Evolutionary conservation across 2,329 filamentous ascomycete genomes (phyloP), one percentile per base, ranked within the genome.

Genomic region (Neofusicoccum cordaticola): DNA sequence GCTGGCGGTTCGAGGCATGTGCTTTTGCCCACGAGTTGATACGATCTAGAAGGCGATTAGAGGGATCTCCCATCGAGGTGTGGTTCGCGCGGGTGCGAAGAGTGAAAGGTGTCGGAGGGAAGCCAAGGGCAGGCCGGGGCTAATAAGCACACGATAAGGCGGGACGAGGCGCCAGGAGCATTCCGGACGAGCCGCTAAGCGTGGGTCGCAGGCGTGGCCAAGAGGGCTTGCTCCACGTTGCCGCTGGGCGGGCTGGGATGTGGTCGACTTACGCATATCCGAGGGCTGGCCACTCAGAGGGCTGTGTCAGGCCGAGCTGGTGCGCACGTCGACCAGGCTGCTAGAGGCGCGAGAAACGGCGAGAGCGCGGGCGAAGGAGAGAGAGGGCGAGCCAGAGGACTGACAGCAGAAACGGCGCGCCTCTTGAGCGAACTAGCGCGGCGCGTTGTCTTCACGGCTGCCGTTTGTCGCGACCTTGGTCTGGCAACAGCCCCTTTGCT

Each of bases 41-140:
- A 77, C 80, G 82, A 78, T 81, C 79, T 79, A 78, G 73, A 78
- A 80, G 75, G 74, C 82, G 77, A 79, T 85, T 81, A 77, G 79
- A 77, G 72, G 80, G 75, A 79, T 84, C 80, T 83, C 83, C 83
- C 83, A 85, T 85, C 81, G 80, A 77, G 75, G 74, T 60, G 71
- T 70, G 66, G 63, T 58, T 51, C 63, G 63, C 63, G n/a, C 58
- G 19, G 31, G 60, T n/a, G 64, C 58, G 64, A 22, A 45, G 56
- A 61, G 48, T 61, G 61, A 50, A 65, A 56, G 51, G 56, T 56
- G 52, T 52, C 62, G 37, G 22, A 56, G 22, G 19, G 27, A 27
- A 63, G 44, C n/a, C 57, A 45, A 41, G 34, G 62, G 31, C 17
- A 35, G 44, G 34, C 11, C 17, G 19, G 42, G 35, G 45, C 44